phyloP scores from a whole-genome alignment of 164 flowering plant genomes.

The Tetrastigma voinierianum region DNA sequence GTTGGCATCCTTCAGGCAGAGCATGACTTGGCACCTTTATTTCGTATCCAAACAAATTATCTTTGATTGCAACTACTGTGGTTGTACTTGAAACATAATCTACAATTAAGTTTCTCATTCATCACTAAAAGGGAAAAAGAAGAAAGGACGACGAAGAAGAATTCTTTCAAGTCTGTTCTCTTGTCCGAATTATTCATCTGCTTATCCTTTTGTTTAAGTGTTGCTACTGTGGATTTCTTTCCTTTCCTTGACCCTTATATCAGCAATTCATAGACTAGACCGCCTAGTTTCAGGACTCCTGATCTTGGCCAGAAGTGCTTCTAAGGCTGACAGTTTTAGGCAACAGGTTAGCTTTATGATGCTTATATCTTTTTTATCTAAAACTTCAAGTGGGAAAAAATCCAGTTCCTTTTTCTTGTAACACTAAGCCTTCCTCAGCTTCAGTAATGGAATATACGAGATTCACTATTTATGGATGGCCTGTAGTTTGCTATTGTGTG shows the following conservation, averaged over 20 bases:
- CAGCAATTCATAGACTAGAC: conserved; percentile 92
- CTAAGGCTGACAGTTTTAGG: conserved; percentile 80
- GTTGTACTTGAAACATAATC: neutral
- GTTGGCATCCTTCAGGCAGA: conserved; percentile 96
- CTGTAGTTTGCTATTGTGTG: no score
- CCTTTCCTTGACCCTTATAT: conserved; percentile 33
- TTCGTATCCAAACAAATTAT: conserved; percentile 70
- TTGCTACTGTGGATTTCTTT: conserved; percentile 1
- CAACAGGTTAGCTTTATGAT: conserved; percentile 57
- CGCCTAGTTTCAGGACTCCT: conserved; percentile 97
- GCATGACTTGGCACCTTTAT: conserved; percentile 79
- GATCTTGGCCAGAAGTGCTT: conserved; percentile 82
- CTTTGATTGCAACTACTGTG: conserved; percentile 1
- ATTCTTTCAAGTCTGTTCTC: neutral
- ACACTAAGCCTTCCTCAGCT: no score
- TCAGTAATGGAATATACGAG: no score
- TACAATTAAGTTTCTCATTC: no score
- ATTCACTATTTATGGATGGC: no score
- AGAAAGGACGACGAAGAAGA: no score
- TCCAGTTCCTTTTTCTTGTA: no score
- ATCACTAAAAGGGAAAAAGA: no score
- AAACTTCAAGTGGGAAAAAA: neutral
- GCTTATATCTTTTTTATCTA: neutral
- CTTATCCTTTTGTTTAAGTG: conserved; percentile 1
- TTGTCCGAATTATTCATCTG: neutral